These are phyloP conservation scores for Collybiopsis confluens DNA, from an alignment of 768 basidiomycete genomes.

Conservation along the genomic window DNA sequence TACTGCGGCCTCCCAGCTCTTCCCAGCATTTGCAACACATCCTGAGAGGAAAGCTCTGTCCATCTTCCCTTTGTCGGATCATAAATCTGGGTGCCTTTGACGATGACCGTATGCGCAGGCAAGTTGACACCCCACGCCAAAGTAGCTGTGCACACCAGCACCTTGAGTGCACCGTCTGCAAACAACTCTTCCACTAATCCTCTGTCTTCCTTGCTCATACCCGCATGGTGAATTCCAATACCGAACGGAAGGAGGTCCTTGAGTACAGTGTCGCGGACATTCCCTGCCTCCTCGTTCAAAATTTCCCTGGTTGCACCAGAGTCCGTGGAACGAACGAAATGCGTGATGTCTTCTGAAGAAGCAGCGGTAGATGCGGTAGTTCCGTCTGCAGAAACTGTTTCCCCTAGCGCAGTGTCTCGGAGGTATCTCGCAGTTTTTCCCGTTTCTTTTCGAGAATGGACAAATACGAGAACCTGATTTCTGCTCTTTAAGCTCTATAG, in stretches of 20 bases:
- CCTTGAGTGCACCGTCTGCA: conserved; percentile 86
- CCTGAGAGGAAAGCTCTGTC: conserved; percentile 93
- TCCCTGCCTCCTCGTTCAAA: conserved; percentile 75
- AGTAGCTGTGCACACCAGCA: conserved; percentile 95
- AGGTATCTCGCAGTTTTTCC: conserved; percentile 95
- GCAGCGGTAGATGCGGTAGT: too few species aligned
- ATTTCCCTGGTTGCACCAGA: conserved; percentile 83
- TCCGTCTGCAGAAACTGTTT: conserved; percentile 32
- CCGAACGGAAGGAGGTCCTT: conserved; percentile 93
- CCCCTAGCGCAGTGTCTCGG: conserved; percentile 92
- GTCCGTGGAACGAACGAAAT: too few species aligned
- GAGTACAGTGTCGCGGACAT: conserved; percentile 79
- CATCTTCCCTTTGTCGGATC: conserved; percentile 98
- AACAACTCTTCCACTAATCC: conserved; percentile 93
- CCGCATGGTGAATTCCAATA: conserved; percentile 97
- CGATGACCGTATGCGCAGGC: conserved; percentile 96
- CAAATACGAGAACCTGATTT: conserved; percentile 93
- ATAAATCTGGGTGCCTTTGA: conserved; percentile 99
- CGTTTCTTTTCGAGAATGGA: conserved; percentile 97
- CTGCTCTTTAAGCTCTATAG: conserved; percentile 32
- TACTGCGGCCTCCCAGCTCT: conserved; percentile 96
- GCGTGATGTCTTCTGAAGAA: too few species aligned
- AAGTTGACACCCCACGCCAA: conserved; percentile 99
- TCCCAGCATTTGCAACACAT: conserved; percentile 98
- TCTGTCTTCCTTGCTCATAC: conserved; percentile 91